Evolutionary conservation across 2,329 filamentous ascomycete genomes (phyloP).

Genomic region (Cladophialophora yegresii): DNA sequence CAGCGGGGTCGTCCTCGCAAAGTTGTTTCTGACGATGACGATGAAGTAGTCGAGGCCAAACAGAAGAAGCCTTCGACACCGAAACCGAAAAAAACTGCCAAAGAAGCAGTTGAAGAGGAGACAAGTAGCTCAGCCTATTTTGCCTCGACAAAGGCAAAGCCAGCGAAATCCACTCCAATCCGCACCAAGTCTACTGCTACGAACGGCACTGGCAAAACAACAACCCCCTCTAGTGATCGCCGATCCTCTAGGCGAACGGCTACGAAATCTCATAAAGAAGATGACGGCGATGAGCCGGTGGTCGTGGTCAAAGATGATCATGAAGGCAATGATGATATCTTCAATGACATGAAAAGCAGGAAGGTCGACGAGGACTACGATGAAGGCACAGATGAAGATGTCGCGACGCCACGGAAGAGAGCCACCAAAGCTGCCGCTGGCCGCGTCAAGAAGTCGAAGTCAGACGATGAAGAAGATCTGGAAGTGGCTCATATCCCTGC

Average conservation of each 20-base stretch:
- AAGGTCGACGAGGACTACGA: conserved; percentile 71
- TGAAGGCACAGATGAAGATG: conserved; percentile 59
- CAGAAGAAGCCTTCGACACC: conserved; percentile 42
- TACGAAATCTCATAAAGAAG: conserved; percentile 41
- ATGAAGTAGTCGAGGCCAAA: conserved; percentile 44
- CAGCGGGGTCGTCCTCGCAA: conserved; percentile 53
- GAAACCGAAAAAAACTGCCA: conserved; percentile 45
- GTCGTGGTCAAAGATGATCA: conserved; percentile 67
- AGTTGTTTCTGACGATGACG: conserved; percentile 77
- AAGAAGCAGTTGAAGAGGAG: conserved; percentile 55
- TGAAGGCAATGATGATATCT: conserved; percentile 79
- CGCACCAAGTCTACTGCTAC: conserved; percentile 32
- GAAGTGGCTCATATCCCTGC: conserved; percentile 33
- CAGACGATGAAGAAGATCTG: conserved; percentile 38
- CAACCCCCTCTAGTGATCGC: conserved; percentile 35
- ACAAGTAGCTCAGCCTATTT: conserved; percentile 67
- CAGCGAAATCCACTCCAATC: conserved; percentile 35
- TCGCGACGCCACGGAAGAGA: conserved; percentile 47
- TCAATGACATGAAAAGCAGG: conserved; percentile 67
- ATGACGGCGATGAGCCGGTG: conserved; percentile 59
- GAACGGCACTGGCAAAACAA: conserved; percentile 40
- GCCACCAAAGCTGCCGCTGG: conserved; percentile 17
- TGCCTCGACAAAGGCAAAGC: conserved; percentile 56
- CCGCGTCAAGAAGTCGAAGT: conserved; percentile 26
- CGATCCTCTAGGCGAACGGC: conserved; percentile 39